A percentile compares a stretch with the other conserved stretches of the same genome.
These are phyloP conservation scores for Salix viminalis DNA, from an alignment of 345 rosid genomes.

Conservation along the genomic window DNA sequence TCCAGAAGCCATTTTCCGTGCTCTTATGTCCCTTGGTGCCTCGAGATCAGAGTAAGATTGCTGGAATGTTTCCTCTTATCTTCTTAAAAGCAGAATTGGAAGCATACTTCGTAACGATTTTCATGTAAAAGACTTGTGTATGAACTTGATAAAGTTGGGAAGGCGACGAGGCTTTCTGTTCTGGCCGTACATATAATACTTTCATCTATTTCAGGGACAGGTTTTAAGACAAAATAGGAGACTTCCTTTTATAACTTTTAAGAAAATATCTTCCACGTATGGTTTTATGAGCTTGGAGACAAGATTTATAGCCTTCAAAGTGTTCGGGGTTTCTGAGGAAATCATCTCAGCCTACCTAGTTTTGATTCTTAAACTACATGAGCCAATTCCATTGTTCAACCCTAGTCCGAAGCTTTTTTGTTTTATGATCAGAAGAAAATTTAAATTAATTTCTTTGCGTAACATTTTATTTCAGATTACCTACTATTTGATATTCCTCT, in stretches of 20 bases:
- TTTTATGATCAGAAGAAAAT: background rate
- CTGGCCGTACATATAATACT: no score
- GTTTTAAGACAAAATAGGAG: background rate
- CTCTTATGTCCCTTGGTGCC: slow-evolving; percentile 79
- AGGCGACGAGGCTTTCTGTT: no score
- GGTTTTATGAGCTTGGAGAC: background rate
- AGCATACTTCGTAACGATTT: background rate
- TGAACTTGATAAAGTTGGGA: no score
- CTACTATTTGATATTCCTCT: background rate
- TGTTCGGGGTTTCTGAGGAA: background rate
- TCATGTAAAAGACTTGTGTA: background rate
- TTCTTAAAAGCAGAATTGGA: background rate
- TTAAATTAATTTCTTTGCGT: background rate
- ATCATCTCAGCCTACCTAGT: background rate
- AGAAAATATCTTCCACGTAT: background rate
- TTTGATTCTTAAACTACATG: background rate
- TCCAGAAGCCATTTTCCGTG: slow-evolving; percentile 72
- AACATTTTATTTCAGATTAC: background rate
- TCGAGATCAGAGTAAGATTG: slow-evolving; percentile 78
- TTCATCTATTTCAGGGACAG: no score
- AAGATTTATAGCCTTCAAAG: background rate
- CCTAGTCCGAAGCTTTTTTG: background rate
- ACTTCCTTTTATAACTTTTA: background rate
- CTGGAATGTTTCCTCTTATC: slow-evolving; percentile 4
- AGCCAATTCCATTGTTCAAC: background rate